phyloP scores from a whole-genome alignment of 305 asterid genomes.

The Striga hermonthica region DNA sequence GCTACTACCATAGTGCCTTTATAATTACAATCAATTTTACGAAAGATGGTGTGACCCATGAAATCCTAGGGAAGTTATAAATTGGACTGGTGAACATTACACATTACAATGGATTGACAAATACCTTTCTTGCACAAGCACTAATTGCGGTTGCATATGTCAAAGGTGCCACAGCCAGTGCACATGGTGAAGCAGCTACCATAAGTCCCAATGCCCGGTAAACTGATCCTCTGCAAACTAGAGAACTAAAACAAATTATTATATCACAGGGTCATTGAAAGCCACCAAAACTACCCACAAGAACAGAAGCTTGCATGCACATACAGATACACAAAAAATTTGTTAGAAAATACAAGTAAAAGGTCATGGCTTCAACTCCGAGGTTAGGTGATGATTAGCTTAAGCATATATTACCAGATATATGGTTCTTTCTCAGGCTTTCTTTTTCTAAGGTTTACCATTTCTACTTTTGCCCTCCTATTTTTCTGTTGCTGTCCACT shows the following conservation, averaged over 20 bases:
- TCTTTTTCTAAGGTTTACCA: constrained; percentile 3
- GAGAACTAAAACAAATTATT: constrained; percentile 34
- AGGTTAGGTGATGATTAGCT: not conserved
- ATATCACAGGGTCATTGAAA: constrained; percentile 10
- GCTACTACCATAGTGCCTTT: constrained; percentile 6
- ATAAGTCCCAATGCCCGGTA: constrained; percentile 95
- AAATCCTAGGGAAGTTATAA: constrained; percentile 7
- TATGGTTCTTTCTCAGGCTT: not conserved
- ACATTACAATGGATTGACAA: constrained; percentile 18
- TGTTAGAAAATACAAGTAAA: constrained; percentile 8
- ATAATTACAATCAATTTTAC: constrained; percentile 6
- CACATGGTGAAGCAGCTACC: constrained; percentile 99
- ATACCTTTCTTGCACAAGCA: constrained; percentile 97
- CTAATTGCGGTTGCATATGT: constrained; percentile 98
- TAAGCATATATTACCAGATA: not conserved
- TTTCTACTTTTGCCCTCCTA: constrained; percentile 16
- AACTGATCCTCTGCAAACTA: constrained; percentile 96
- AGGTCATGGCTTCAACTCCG: constrained; percentile 1
- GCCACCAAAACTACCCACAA: constrained; percentile 10
- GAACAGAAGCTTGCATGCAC: not conserved
- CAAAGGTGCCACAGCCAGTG: constrained; percentile 94
- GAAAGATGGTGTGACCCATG: not conserved
- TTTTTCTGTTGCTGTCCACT: constrained; percentile 10
- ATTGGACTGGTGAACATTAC: constrained; percentile 27
- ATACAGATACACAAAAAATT: not conserved